phyloP scores from a whole-genome alignment of 1,139 yeast species.

The Candida tropicalis region DNA sequence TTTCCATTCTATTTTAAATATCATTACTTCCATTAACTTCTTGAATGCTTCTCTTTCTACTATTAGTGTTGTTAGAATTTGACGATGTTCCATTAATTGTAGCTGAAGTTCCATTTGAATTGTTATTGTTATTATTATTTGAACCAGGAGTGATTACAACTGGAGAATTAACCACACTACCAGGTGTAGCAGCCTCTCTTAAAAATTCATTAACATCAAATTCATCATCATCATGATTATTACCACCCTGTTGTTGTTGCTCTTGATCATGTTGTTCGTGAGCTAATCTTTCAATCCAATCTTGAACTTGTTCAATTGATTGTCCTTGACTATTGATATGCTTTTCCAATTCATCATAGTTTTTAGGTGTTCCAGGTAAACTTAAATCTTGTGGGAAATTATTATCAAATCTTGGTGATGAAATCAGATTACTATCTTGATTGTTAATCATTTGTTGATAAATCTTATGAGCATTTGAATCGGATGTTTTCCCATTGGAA shows the following conservation, averaged over 20 bases:
- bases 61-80: slow-evolving; percentile 5
- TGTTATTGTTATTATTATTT: neutral
- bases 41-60: slow-evolving; percentile 20
- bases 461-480: slow-evolving; percentile 27
- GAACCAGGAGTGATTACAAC: slow-evolving; percentile 15
- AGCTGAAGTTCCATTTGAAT: slow-evolving; percentile 1
- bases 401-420: slow-evolving; percentile 31
- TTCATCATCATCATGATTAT: slow-evolving; percentile 28
- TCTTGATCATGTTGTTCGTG: slow-evolving; percentile 40
- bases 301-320: slow-evolving; percentile 59
- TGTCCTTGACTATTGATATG: slow-evolving; percentile 54
- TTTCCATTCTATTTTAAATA: slow-evolving; percentile 5
- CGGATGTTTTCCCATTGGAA: slow-evolving; percentile 15
- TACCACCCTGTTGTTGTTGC: slow-evolving; percentile 23
- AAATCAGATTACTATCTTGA: slow-evolving; percentile 26
- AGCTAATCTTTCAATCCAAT: slow-evolving; percentile 54
- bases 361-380: slow-evolving; percentile 17
- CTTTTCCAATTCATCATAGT: slow-evolving; percentile 32
- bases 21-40: slow-evolving; percentile 23
- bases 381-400: slow-evolving; percentile 33
- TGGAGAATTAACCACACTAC: slow-evolving; percentile 14
- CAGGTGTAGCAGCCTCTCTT: slow-evolving; percentile 20
- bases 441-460: slow-evolving; percentile 35
- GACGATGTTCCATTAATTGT: neutral
- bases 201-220: slow-evolving; percentile 45